A percentile compares a stretch with the other conserved stretches of the same genome.
These are phyloP conservation scores for Pilasporangium apinafurcum DNA, from an alignment of 352 stramenopile species.

Conservation along the genomic window DNA sequence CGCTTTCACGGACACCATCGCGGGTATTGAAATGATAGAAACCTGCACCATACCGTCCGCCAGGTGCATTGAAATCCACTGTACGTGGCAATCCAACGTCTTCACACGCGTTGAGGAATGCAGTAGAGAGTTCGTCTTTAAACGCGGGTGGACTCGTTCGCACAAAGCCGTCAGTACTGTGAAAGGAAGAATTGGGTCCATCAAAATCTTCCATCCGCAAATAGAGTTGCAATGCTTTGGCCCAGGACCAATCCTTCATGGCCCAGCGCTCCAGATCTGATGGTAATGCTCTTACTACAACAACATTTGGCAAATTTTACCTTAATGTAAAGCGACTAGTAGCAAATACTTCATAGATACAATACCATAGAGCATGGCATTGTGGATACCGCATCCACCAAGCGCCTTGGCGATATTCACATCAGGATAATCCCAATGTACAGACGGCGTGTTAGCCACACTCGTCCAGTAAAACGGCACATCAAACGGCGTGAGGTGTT, in stretches of 20 bases:
- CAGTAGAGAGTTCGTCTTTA: constrained; percentile 23
- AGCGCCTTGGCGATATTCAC: constrained; percentile 82
- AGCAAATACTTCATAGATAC: not conserved
- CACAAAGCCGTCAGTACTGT: constrained; percentile 48
- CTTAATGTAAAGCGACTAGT: not conserved
- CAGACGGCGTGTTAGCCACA: constrained; percentile 54
- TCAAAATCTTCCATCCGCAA: constrained; percentile 71
- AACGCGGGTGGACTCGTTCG: constrained; percentile 36
- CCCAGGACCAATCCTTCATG: constrained; percentile 70
- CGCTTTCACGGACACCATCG: constrained; percentile 77
- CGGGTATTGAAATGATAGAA: constrained; percentile 88
- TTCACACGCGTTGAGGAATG: constrained; percentile 49
- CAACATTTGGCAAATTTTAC: too few species aligned
- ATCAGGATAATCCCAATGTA: constrained; percentile 76
- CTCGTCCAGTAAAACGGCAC: constrained; percentile 83
- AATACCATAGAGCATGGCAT: constrained; percentile 88
- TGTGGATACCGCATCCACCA: constrained; percentile 86
- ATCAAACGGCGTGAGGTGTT: constrained; percentile 68
- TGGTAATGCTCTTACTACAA: constrained; percentile 54
- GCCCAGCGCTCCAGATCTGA: constrained; percentile 74
- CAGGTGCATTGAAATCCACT: constrained; percentile 80
- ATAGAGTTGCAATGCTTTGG: constrained; percentile 66
- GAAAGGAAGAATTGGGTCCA: constrained; percentile 38
- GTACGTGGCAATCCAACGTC: constrained; percentile 48
- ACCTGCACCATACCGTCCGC: constrained; percentile 52